Percentiles rank a stretch among this genome's conserved stretches.
Conservation (phyloP, 2,329 filamentous ascomycete genomes). For the Hansfordia pulvinata region DNA sequence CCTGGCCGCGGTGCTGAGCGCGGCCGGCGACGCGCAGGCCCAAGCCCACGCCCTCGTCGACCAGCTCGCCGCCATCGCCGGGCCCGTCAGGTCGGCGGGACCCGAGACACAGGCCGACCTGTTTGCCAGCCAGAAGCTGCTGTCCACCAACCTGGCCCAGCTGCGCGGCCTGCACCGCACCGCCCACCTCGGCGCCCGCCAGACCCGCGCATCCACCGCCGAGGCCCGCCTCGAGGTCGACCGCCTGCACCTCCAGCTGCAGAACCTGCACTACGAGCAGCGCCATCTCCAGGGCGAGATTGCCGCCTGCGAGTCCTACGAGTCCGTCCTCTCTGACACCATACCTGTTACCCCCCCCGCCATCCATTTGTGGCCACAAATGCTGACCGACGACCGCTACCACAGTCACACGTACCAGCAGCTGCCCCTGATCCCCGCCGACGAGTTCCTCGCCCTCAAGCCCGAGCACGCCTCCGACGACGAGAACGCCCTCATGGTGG, state of each 20-base stretch:
- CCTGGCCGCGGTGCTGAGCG: conserved; percentile 55
- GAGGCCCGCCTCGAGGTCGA: conserved; percentile 88
- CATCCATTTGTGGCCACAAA: conserved; percentile 2
- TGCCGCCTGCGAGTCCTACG: conserved; percentile 75
- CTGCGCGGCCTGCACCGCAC: conserved; percentile 73
- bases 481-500: conserved; percentile 75
- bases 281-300: conserved; percentile 85
- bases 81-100: conserved; percentile 27
- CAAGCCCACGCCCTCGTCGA: conserved; percentile 56
- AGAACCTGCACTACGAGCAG: conserved; percentile 96
- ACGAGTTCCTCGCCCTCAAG: conserved; percentile 66
- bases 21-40: conserved; percentile 58
- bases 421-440: conserved; percentile 69
- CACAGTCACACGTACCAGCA: conserved; percentile 73
- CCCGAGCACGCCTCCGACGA: conserved; percentile 61
- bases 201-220: conserved; percentile 75
- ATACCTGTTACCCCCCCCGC: neutral
- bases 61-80: conserved; percentile 29
- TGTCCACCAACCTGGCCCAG: conserved; percentile 67
- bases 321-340: conserved; percentile 41
- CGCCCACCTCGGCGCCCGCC: conserved; percentile 66
- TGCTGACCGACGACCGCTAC: conserved; percentile 9
- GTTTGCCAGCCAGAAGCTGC: conserved; percentile 64
- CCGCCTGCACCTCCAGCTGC: conserved; percentile 76
- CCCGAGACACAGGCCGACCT: conserved; percentile 42